These are phyloP conservation scores for Fusarium chaquense DNA, from an alignment of 2,329 filamentous ascomycete species.

Conservation along the genomic window DNA sequence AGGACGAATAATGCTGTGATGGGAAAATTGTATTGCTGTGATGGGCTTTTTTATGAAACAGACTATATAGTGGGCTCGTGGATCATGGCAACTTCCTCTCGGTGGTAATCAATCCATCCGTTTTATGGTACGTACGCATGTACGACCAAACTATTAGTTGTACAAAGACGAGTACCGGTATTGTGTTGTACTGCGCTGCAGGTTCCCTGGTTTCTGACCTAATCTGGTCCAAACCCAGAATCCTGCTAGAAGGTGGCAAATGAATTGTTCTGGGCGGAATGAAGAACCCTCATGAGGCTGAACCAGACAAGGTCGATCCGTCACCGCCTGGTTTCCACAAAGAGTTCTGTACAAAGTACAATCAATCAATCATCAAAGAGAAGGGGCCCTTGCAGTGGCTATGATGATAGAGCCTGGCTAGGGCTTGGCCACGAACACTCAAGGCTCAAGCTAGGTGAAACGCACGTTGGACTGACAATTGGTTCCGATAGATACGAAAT, in stretches of 20 bases:
- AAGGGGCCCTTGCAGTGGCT: constrained; percentile 17
- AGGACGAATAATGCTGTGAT: constrained; percentile 21
- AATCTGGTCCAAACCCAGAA: background rate
- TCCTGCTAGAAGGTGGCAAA: constrained; percentile 21
- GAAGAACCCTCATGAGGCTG: constrained; percentile 40
- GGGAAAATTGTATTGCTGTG: constrained; percentile 11
- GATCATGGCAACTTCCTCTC: constrained; percentile 20
- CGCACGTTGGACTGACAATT: constrained; percentile 27
- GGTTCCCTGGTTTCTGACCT: background rate
- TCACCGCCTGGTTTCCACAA: constrained; percentile 30
- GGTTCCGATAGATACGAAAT: constrained; percentile 13
- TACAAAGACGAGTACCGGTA: background rate
- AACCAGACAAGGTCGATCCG: constrained; percentile 27
- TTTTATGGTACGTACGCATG: background rate
- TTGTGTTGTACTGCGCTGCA: background rate
- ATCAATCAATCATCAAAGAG: constrained; percentile 12
- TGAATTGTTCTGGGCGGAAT: constrained; percentile 36
- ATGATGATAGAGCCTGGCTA: constrained; percentile 32
- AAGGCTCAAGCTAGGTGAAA: constrained; percentile 22
- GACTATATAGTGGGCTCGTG: constrained; percentile 30
- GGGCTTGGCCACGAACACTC: constrained; percentile 26
- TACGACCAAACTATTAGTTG: constrained; percentile 3
- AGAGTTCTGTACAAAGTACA: constrained; percentile 30
- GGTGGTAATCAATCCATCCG: constrained; percentile 6
- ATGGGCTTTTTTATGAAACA: constrained; percentile 40